phyloP scores from a whole-genome alignment of 495 filamentous ascomycete species.

The Aspergillus steynii region DNA sequence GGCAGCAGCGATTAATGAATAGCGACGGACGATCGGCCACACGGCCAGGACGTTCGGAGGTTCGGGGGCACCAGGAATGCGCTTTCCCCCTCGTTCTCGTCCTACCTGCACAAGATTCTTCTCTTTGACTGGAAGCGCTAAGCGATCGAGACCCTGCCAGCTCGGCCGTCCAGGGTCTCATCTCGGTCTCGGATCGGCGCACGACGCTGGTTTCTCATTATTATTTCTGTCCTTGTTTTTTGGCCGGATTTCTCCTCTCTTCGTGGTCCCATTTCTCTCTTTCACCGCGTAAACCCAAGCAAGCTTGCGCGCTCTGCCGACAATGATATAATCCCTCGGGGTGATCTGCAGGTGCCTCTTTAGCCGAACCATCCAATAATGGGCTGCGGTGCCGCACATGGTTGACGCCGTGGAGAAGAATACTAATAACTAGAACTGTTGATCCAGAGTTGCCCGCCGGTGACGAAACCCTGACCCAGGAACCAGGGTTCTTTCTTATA shows the following conservation, averaged over 20 bases:
- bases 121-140: neutral
- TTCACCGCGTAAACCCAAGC: neutral
- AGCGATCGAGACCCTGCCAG: neutral
- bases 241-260: neutral
- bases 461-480: neutral
- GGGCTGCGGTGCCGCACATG: constrained; percentile 5
- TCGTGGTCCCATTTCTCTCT: neutral
- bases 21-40: too few species aligned
- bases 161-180: neutral
- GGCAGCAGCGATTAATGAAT: neutral
- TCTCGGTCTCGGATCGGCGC: neutral
- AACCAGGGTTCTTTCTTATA: neutral
- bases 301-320: neutral
- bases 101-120: neutral
- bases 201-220: neutral
- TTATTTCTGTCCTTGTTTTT: neutral
- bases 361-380: constrained; percentile 3
- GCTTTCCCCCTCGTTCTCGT: neutral
- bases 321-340: neutral
- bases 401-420: constrained; percentile 7
- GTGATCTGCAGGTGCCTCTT: constrained; percentile 4
- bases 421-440: neutral
- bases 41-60: neutral
- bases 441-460: neutral
- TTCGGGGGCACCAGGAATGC: neutral